Evolutionary conservation across 768 basidiomycete genomes (phyloP).

Genomic region (Termitomyces eurrhizus): DNA sequence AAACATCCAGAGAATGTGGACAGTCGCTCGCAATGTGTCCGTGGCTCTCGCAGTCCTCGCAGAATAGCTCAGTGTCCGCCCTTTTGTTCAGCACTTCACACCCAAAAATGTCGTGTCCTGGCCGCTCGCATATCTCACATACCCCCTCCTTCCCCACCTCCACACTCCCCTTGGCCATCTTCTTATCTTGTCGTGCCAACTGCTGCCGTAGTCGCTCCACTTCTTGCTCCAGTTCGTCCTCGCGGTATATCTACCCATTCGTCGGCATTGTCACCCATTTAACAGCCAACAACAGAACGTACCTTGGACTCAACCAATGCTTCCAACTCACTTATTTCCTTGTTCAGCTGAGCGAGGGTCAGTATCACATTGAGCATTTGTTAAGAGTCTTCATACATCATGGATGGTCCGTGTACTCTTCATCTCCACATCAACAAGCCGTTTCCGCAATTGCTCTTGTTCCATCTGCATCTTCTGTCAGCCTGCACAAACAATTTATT

Average conservation of each 20-base stretch:
- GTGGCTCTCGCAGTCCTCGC: constrained; percentile 80
- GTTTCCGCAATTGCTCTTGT: constrained; percentile 67
- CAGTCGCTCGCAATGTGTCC: constrained; percentile 78
- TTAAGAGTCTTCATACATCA: constrained; percentile 43
- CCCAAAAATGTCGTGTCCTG: constrained; percentile 83
- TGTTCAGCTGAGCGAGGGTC: constrained; percentile 59
- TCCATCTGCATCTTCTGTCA: constrained; percentile 43
- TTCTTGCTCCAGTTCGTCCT: constrained; percentile 89
- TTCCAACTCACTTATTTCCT: constrained; percentile 91
- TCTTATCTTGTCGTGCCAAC: constrained; percentile 54
- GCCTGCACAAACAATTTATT: not conserved
- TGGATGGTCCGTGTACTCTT: constrained; percentile 68
- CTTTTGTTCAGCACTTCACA: constrained; percentile 73
- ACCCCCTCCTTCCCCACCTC: constrained; percentile 35
- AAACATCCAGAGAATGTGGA: constrained; percentile 84
- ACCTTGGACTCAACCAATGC: constrained; percentile 93
- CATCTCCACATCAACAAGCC: constrained; percentile 65
- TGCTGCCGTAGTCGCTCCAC: constrained; percentile 74
- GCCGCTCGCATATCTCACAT: constrained; percentile 85
- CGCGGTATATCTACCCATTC: constrained; percentile 69
- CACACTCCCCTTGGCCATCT: constrained; percentile 43
- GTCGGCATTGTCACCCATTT: not conserved
- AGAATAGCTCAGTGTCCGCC: constrained; percentile 44
- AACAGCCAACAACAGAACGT: constrained; percentile 5
- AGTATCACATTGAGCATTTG: not conserved